Evolutionary conservation across 495 filamentous ascomycete genomes (phyloP).

Genomic region (Penicillium coprophilum): DNA sequence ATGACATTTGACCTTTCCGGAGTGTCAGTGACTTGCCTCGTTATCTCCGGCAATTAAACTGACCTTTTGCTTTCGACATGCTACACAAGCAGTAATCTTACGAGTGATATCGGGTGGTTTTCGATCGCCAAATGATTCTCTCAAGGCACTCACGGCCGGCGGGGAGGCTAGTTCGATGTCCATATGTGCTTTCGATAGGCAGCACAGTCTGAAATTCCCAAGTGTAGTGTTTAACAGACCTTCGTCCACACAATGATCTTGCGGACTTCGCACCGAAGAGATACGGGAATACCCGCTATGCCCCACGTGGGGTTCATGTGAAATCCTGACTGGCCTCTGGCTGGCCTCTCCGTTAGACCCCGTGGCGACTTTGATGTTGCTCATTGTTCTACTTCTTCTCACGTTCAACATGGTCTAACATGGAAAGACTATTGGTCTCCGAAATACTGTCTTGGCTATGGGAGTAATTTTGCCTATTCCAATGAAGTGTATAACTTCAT

Average conservation of each 20-base stretch:
- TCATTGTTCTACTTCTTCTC: too few species aligned
- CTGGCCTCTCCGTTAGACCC: neutral
- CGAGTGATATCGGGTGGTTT: constrained; percentile 40
- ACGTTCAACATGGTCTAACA: neutral
- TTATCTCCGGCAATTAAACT: neutral
- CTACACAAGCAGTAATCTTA: constrained; percentile 43
- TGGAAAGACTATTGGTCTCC: neutral
- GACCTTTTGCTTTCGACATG: constrained; percentile 42
- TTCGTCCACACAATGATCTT: neutral
- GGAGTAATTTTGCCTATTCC: too few species aligned
- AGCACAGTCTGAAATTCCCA: too few species aligned
- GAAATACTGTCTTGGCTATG: neutral
- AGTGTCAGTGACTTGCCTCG: constrained; percentile 1
- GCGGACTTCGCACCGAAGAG: constrained; percentile 27
- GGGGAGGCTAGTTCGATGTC: constrained; percentile 22
- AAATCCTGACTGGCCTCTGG: constrained; percentile 7
- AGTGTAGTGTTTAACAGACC: neutral
- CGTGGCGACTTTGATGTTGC: constrained; percentile 7
- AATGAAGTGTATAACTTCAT: neutral
- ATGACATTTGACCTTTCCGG: constrained; percentile 42
- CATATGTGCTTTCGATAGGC: constrained; percentile 11
- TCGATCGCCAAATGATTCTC: constrained; percentile 37
- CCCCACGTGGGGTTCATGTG: constrained; percentile 17
- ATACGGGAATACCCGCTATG: constrained; percentile 1
- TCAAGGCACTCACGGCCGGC: constrained; percentile 25